A percentile compares a stretch with the other conserved stretches of the same genome.
phyloP scores from a whole-genome alignment of 208 protist genomes.

The Leishmania aethiopica region DNA sequence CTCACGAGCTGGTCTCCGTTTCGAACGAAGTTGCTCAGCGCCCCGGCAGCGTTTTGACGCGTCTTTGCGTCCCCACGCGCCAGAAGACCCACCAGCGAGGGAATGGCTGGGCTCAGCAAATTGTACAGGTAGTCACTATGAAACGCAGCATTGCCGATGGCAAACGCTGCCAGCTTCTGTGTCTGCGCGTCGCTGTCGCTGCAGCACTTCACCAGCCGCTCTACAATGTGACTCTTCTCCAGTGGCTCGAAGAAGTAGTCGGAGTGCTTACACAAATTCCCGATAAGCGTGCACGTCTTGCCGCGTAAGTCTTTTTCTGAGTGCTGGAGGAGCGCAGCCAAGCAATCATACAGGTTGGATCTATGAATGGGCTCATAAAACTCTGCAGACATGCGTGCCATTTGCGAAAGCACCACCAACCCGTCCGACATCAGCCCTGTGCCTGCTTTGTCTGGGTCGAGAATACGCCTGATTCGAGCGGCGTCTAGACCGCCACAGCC shows the following conservation, averaged over 20 bases:
- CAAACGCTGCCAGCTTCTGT: conserved; percentile 96
- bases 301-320: conserved; percentile 78
- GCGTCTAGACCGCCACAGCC: conserved; percentile 84
- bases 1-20: conserved; percentile 84
- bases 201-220: conserved; percentile 84
- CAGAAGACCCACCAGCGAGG: conserved; percentile 76
- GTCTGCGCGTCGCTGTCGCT: conserved; percentile 81
- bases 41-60: conserved; percentile 93
- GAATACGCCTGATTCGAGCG: conserved; percentile 61
- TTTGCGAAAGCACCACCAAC: conserved; percentile 91
- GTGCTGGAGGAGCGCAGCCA: conserved; percentile 71
- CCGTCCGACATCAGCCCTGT: conserved; percentile 80
- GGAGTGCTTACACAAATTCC: conserved; percentile 95
- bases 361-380: conserved; percentile 89
- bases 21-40: conserved; percentile 94
- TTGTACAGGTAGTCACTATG: conserved; percentile 91
- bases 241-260: conserved; percentile 92
- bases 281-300: conserved; percentile 95
- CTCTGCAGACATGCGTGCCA: conserved; percentile 86
- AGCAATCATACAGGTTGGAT: conserved; percentile 72
- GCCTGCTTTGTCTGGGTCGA: conserved; percentile 81
- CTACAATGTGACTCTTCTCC: conserved; percentile 64
- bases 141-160: conserved; percentile 95
- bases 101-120: conserved; percentile 72
- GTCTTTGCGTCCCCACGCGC: conserved; percentile 92